These are phyloP conservation scores for Pseudonitzschia multiseries DNA, from an alignment of 108 stramenopile genomes.

Conservation along the genomic window DNA sequence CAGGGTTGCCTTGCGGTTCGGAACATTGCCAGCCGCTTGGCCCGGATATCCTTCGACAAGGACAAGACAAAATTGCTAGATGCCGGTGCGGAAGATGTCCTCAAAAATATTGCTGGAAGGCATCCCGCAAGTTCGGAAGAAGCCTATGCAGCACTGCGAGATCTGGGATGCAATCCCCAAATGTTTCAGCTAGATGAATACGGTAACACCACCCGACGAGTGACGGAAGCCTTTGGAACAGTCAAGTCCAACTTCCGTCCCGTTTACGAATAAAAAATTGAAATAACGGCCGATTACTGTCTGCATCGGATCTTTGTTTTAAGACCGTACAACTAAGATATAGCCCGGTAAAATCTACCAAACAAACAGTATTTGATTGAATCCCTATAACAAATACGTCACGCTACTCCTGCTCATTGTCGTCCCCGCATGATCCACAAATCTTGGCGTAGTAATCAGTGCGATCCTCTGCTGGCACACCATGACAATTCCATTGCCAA, in stretches of 20 bases:
- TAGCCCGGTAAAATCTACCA: no score
- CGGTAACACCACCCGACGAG: slow-evolving; percentile 21
- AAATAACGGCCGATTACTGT: neutral
- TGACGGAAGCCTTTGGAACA: slow-evolving; percentile 34
- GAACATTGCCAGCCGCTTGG: slow-evolving; percentile 75
- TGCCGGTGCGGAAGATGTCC: slow-evolving; percentile 69
- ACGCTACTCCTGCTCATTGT: neutral
- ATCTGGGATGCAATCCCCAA: slow-evolving; percentile 69
- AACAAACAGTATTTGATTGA: no score
- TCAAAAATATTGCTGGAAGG: slow-evolving; percentile 63
- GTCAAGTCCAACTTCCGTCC: slow-evolving; percentile 44
- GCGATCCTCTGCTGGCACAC: slow-evolving; percentile 72
- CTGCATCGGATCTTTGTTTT: neutral
- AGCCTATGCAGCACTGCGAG: slow-evolving; percentile 89
- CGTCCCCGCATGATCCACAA: slow-evolving; percentile 38
- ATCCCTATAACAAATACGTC: no score
- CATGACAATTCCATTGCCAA: slow-evolving; percentile 73
- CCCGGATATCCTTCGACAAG: slow-evolving; percentile 29
- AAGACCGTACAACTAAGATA: no score
- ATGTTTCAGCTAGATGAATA: slow-evolving; percentile 54
- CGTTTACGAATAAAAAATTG: slow-evolving; percentile 25
- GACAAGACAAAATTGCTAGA: slow-evolving; percentile 49
- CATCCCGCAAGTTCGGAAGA: slow-evolving; percentile 88
- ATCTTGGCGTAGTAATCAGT: slow-evolving; percentile 58
- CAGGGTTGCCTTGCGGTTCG: slow-evolving; percentile 85